Base-by-base conservation (phyloP, 75 land plant species). In the Sequoiadendron giganteum region DNA sequence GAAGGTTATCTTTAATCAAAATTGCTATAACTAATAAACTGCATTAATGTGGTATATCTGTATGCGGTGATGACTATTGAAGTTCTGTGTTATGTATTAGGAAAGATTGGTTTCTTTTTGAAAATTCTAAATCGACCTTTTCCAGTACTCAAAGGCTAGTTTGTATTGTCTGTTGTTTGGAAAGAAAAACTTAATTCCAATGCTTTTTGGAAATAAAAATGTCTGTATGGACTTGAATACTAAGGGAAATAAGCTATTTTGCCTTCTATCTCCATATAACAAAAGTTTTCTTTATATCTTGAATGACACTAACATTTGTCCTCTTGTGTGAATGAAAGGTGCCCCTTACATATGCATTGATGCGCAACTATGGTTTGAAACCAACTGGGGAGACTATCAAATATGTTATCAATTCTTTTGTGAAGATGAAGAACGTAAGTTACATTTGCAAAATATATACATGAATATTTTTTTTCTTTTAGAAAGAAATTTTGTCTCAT, bases 341-440 rank as follows among this genome's bases (percentile, higher is more conserved):
- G 86, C 91, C 56, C 77, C 92, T 43, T 61, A 87, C 93, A 32
- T 89, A 92, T 85, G 32, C 89, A 21, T 1, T 89, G 90, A 89
- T 94, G 49, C 75, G 87, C 43, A 86, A 52, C 49, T 87, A 88
- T 82, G 77, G 86, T 54, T 81, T 93, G 87, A 87, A 87, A 88
- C 92, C 93, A 81, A 86, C 80, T 56, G 77, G 40, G 48, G 94
- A 93, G 38, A 93, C 92, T 28, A 88, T 90, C 90, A 89, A 88
- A 87, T 87, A 38, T 45, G 85, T 93, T 91, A 91, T 94, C 87
- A 89, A 21, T 85, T 86, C 90, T 76, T 48, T 45, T 88, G 88
- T 89, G 58, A 93, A 87, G 85, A 93, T 93, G 90, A 93, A 92
- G 87, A 94, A 94, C 88, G 95, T 94, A 88, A 90, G 91, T 91